Base-by-base conservation (phyloP, 257 asterid species). In the Nicotiana sylvestris region DNA sequence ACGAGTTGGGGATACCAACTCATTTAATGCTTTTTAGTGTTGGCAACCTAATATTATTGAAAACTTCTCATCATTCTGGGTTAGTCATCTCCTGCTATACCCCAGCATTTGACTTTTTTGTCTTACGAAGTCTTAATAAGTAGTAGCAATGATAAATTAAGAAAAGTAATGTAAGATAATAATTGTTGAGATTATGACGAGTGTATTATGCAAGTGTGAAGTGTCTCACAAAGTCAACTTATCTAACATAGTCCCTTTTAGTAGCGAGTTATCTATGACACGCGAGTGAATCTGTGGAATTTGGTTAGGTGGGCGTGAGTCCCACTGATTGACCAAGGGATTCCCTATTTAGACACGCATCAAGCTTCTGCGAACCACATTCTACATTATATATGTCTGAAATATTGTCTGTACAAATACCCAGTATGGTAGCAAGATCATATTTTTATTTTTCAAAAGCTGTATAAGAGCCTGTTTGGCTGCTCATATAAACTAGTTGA, bases 191-290 rank as follows among this genome's bases (percentile, higher is more conserved):
- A 67, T 67, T 64, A 64, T 65, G 55, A 68, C 56, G 77, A 68
- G 56, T 68, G 77, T 53, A 68, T 68, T 68, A 68, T 68, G 77
- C 77, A 68, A 68, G 77, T 68, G 30, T 68, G 55, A 68, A 68
- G 77, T 68, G 17, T 68, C 1, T 18, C 30, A 37, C 16, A 39
- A 37, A 37, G 32, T 30, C 3, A 66, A 37, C 56, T 35, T 35
- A 21, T 68, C 32, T 30, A 1, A 1, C 32, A 30, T 30, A 30
- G 32, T 30, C 55, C 3, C 13, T 55, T 5, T 55, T 51, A 11
- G 3, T 6, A 17, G 39, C 39, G 39, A 35, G 39, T 35, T 57
- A 17, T 27, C 51, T 64, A 4, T 8, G 55, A 1, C 11, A 66
- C 15, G 32, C 61, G 17, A 29, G 70, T 29, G 70, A 65, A 29